Evolutionary conservation across 495 filamentous ascomycete species (phyloP).

Genomic region (Penicillium macrosclerotiorum): DNA sequence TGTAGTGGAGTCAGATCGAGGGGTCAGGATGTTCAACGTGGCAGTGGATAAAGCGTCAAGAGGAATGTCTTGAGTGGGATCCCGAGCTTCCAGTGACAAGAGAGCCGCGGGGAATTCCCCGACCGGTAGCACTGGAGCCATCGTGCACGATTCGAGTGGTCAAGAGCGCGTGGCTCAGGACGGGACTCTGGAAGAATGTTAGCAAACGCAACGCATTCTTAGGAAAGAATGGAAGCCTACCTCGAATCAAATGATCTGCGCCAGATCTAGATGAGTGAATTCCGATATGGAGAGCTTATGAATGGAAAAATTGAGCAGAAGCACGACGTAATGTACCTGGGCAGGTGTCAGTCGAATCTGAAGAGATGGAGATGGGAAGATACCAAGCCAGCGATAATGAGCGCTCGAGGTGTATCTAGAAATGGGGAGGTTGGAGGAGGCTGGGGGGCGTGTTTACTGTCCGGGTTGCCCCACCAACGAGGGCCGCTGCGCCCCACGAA

Average conservation of each 20-base stretch:
- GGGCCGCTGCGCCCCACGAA: neutral
- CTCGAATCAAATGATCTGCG: slow-evolving; percentile 11
- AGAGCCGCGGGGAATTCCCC: slow-evolving; percentile 26
- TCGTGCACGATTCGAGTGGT: slow-evolving; percentile 25
- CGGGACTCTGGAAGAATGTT: slow-evolving; percentile 22
- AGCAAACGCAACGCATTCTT: slow-evolving; percentile 8
- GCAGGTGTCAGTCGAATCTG: slow-evolving; percentile 3
- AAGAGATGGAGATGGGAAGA: slow-evolving; percentile 5
- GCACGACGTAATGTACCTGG: slow-evolving; percentile 3
- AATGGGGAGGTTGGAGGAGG: slow-evolving; percentile 47
- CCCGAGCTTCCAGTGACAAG: slow-evolving; percentile 9
- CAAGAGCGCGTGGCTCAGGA: slow-evolving; percentile 43
- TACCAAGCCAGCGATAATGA: slow-evolving; percentile 11
- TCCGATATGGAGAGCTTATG: slow-evolving; percentile 6
- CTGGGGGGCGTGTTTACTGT: slow-evolving; percentile 38
- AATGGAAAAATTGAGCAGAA: slow-evolving; percentile 2
- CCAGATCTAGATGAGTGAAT: slow-evolving; percentile 7
- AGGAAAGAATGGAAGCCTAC: slow-evolving; percentile 5
- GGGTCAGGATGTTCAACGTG: slow-evolving; percentile 15
- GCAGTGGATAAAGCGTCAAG: slow-evolving; percentile 4
- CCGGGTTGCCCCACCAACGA: slow-evolving; percentile 32
- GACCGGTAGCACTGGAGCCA: slow-evolving; percentile 33
- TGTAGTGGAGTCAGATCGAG: slow-evolving; percentile 23
- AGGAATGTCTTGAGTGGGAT: slow-evolving; percentile 3
- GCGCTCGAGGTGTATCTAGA: slow-evolving; percentile 14